Evolutionary conservation across 2,329 filamentous ascomycete genomes (phyloP).

Genomic region (Cladosporium cucumerinum): DNA sequence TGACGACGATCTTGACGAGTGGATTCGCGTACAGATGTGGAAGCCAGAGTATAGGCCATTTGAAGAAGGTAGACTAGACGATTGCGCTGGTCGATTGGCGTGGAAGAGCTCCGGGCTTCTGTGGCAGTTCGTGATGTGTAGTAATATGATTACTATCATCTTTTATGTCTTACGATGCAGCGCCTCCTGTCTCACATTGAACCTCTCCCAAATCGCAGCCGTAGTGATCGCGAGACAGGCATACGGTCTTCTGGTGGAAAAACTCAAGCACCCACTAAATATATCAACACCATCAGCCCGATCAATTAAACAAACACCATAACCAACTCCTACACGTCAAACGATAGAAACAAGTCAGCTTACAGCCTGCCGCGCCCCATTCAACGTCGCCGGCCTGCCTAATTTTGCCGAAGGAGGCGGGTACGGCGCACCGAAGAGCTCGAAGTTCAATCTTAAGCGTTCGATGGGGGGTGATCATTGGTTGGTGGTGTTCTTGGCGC

Average conservation of each 20-base stretch:
- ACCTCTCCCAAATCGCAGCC: neutral
- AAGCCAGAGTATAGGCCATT: conserved; percentile 62
- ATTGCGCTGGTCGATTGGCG: neutral
- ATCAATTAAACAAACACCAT: neutral
- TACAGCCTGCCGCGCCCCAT: neutral
- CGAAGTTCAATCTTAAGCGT: neutral
- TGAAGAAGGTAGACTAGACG: conserved; percentile 52
- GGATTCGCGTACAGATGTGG: conserved; percentile 81
- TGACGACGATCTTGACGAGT: conserved; percentile 56
- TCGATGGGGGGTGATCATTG: too few relatives aligned
- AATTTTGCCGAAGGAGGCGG: neutral
- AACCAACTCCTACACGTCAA: neutral
- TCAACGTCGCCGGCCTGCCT: neutral
- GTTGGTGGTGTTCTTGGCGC: neutral
- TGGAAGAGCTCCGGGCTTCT: neutral
- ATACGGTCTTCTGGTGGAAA: neutral
- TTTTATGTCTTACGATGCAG: neutral
- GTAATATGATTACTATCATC: neutral
- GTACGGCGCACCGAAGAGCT: neutral
- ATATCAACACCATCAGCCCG: neutral
- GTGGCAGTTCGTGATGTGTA: neutral
- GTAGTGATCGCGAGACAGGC: neutral
- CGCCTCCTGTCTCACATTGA: neutral
- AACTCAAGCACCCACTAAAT: neutral
- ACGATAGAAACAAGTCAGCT: neutral